Evolutionary conservation across 1,284 basidiomycete species (phyloP).

Genomic region (Earliella scabrosa): DNA sequence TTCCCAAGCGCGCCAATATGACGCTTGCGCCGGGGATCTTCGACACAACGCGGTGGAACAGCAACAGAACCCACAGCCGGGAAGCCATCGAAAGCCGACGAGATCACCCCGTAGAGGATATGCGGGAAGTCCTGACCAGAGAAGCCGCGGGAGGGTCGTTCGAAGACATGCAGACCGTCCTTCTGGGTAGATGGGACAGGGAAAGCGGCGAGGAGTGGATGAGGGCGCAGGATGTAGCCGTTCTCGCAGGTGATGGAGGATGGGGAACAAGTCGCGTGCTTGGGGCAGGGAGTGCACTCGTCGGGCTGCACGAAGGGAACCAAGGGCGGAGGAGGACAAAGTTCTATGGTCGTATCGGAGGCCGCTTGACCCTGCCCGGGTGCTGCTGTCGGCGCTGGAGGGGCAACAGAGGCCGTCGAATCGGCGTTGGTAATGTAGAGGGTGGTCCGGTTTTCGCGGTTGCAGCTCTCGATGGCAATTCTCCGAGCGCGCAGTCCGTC

Average conservation of each 20-base stretch:
- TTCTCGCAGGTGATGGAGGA: conserved; percentile 70
- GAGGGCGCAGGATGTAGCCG: conserved; percentile 74
- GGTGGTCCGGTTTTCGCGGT: conserved; percentile 55
- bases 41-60: conserved; percentile 79
- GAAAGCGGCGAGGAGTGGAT: conserved; percentile 62
- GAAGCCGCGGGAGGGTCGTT: conserved; percentile 29
- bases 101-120: conserved; percentile 27
- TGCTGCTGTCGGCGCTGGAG: conserved; percentile 24
- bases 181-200: conserved; percentile 35
- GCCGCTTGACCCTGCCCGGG: background rate
- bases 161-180: conserved; percentile 28
- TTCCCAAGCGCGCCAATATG: conserved; percentile 82
- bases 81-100: conserved; percentile 61
- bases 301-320: conserved; percentile 66
- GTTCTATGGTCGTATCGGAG: conserved; percentile 32
- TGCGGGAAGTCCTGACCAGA: conserved; percentile 41
- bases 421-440: conserved; percentile 40
- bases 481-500: conserved; percentile 49
- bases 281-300: conserved; percentile 85
- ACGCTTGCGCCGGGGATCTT: conserved; percentile 81
- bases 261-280: conserved; percentile 77
- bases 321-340: conserved; percentile 58
- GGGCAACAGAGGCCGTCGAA: conserved; percentile 20
- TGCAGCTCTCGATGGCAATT: conserved; percentile 61
- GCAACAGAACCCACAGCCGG: conserved; percentile 81